phyloP scores from a whole-genome alignment of 1,139 yeast genomes.

The Pichiaceae sp. region DNA sequence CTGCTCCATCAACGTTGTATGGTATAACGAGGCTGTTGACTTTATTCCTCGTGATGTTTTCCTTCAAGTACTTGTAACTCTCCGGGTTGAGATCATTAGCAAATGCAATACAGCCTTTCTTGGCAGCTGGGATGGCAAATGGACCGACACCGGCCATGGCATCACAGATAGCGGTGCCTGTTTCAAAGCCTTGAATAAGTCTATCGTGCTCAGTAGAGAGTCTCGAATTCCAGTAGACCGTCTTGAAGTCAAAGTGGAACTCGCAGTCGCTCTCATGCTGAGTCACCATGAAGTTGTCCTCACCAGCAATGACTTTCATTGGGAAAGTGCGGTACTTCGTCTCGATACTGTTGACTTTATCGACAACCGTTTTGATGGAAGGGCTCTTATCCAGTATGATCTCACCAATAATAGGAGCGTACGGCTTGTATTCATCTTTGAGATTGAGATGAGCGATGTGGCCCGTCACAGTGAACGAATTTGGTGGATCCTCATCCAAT shows the following conservation, averaged over 20 bases:
- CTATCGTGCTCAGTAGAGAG: conserved; percentile 91
- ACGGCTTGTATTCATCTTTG: conserved; percentile 79
- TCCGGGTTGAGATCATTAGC: conserved; percentile 95
- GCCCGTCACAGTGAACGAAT: conserved; percentile 91
- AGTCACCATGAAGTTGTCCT: conserved; percentile 62
- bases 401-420: conserved; percentile 74
- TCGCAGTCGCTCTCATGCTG: conserved; percentile 84
- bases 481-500: conserved; percentile 65
- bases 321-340: conserved; percentile 85
- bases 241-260: conserved; percentile 81
- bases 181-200: conserved; percentile 51
- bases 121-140: conserved; percentile 93
- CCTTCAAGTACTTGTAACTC: conserved; percentile 59
- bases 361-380: conserved; percentile 83
- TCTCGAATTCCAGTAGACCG: conserved; percentile 97
- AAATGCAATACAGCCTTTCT: conserved; percentile 66
- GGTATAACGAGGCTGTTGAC: conserved; percentile 53
- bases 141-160: conserved; percentile 99
- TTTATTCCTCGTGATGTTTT: conserved; percentile 60
- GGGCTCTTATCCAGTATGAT: conserved; percentile 83
- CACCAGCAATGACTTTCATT: conserved; percentile 91
- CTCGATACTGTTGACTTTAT: conserved; percentile 80
- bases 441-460: conserved; percentile 92
- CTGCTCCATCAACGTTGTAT: conserved; percentile 74
- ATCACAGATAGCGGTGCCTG: conserved; percentile 73